phyloP scores from a whole-genome alignment of 257 asterid genomes.

The Phtheirospermum japonicum region DNA sequence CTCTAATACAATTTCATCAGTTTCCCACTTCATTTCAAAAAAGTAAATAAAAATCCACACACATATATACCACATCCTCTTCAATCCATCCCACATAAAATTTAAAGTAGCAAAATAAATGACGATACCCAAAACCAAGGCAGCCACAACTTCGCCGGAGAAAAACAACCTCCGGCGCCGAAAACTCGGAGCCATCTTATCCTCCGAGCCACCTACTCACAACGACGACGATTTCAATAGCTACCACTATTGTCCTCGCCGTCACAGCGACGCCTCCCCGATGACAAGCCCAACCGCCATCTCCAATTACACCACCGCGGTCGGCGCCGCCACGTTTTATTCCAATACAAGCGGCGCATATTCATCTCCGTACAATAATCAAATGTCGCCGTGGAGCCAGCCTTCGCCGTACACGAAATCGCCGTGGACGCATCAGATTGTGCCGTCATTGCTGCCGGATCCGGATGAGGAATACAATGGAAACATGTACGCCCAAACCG shows the following conservation, averaged over 20 bases:
- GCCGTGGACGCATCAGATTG: conserved; percentile 62
- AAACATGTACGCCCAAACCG: background rate
- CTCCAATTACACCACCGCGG: conserved; percentile 20
- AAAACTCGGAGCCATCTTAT: conserved; percentile 45
- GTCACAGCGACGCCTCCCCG: conserved; percentile 40
- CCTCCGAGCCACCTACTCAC: conserved; percentile 36
- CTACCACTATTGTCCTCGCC: conserved; percentile 12
- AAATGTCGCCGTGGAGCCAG: conserved; percentile 77
- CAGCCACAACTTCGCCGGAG: conserved; percentile 27
- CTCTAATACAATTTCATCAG: background rate
- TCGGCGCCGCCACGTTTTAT: conserved; percentile 1
- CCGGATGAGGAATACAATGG: background rate
- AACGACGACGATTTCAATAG: conserved; percentile 27
- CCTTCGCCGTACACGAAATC: conserved; percentile 68
- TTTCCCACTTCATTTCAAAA: too few relatives aligned
- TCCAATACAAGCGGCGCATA: conserved; percentile 43
- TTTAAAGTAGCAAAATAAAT: conserved; percentile 7
- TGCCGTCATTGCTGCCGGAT: conserved; percentile 10
- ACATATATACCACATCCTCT: too few relatives aligned
- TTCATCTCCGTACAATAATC: conserved; percentile 49
- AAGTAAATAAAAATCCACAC: background rate
- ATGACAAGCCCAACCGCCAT: conserved; percentile 17
- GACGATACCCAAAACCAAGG: conserved; percentile 32
- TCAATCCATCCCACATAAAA: too few relatives aligned
- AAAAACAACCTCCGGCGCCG: conserved; percentile 38